A percentile compares a stretch with the other conserved stretches of the same genome.
phyloP scores from a whole-genome alignment of 1,284 basidiomycete genomes.

The Earliella scabrosa region DNA sequence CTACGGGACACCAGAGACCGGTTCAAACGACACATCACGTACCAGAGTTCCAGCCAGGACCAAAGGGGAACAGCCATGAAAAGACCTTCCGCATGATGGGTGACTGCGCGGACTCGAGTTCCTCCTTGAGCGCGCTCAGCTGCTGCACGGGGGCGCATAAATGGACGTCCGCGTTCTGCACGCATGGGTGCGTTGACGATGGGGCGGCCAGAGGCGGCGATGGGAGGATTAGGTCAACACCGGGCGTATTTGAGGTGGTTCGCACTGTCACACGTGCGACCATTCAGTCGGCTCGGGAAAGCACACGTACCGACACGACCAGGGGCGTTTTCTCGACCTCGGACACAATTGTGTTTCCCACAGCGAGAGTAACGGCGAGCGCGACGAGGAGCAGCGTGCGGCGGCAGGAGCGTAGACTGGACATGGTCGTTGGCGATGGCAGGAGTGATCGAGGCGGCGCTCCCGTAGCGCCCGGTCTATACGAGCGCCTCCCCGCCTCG shows the following conservation, averaged over 20 bases:
- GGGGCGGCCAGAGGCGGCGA: not conserved
- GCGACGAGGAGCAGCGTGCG: slow-evolving; percentile 32
- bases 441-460: not conserved
- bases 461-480: no score
- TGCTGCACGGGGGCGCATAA: slow-evolving; percentile 53
- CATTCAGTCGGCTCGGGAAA: slow-evolving; percentile 21
- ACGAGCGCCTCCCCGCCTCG: slow-evolving; percentile 7
- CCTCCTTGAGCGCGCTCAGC: slow-evolving; percentile 60
- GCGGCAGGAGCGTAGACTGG: slow-evolving; percentile 19
- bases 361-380: slow-evolving; percentile 27
- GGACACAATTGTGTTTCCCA: slow-evolving; percentile 23
- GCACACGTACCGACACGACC: slow-evolving; percentile 28
- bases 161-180: slow-evolving; percentile 42
- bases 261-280: slow-evolving; percentile 27
- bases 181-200: not conserved
- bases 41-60: slow-evolving; percentile 85
- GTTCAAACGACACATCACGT: slow-evolving; percentile 25
- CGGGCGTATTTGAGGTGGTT: slow-evolving; percentile 5
- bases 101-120: slow-evolving; percentile 64
- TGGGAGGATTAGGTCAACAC: not conserved
- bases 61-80: slow-evolving; percentile 81
- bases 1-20: no score
- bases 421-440: slow-evolving; percentile 21
- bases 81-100: slow-evolving; percentile 80
- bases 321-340: slow-evolving; percentile 25